Evolutionary conservation across 805 yeast genomes (phyloP), one percentile per base, ranked within the genome.

Genomic region (Cyberlindnera xylosilytica): DNA sequence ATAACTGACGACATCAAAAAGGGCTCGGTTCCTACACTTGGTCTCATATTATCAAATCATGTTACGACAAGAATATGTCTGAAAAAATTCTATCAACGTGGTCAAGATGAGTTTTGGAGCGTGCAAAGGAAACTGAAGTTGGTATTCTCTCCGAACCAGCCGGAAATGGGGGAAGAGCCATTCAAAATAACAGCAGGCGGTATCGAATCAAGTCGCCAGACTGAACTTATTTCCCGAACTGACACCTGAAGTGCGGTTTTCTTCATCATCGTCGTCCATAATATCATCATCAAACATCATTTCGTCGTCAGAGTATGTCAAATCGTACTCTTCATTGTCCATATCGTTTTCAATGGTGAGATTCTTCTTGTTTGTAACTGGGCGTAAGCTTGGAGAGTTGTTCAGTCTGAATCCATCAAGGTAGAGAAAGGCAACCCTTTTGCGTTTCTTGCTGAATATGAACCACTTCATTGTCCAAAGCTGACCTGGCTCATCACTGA

Each of bases 371-470:
- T 44, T 43, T 6, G 44, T 24, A 13, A 49, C 45, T 5, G 61
- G 58, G 35, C 72, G 64, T 36, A 70, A 58, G 41, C 70, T 67
- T 31, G 69, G 60, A 31, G 68, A 55, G 34, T 64, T 58, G 29
- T 65, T 58, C 20, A 66, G 57, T 47, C 76, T 57, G 56, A 59
- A 58, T 41, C 83, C 82, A 42, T 79, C 80, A 49, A 93, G 66
- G 53, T 87, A 86, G 15, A 93, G 61, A 61, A 84, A 91, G 1
- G 95, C 88, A 3, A 93, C 98, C 49, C 98, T 77, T 66, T 91
- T 91, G 66, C 85, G 78, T 57, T 87, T 84, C 65, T 88, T 91
- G 67, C 89, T 93, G 66, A 85, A 89, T 34, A 91, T 79, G 62
- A 93, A 93, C 83, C 95, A 91, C 75, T 87, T 87, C 59, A 82